Conservation (phyloP, 2,329 filamentous ascomycete genomes). For the Thelonectria rubi region DNA sequence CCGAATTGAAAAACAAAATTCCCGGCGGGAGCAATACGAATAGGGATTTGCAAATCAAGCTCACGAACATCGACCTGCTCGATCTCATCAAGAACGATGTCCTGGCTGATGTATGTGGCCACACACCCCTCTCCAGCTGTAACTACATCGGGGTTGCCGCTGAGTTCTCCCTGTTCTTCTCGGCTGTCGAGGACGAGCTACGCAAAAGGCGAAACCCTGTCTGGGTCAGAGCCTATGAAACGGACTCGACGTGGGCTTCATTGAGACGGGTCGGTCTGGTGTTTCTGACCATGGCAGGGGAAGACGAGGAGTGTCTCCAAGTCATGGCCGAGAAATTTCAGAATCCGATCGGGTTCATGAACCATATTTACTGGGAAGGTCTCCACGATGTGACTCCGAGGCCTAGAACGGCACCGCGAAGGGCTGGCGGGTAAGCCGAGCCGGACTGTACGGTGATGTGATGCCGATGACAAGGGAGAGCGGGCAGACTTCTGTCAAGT, state of each 20-base stretch:
- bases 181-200: slow-evolving; percentile 43
- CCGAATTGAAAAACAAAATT: not conserved
- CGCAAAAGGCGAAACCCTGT: slow-evolving; percentile 35
- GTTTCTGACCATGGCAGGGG: not conserved
- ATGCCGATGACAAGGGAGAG: not conserved
- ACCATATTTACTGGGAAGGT: slow-evolving; percentile 32
- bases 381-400: not conserved
- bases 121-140: slow-evolving; percentile 42
- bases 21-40: not conserved
- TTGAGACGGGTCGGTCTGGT: slow-evolving; percentile 17
- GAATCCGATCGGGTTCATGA: slow-evolving; percentile 8
- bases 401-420: not conserved
- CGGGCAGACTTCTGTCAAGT: too few relatives aligned
- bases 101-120: slow-evolving; percentile 18
- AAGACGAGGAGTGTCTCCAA: slow-evolving; percentile 22
- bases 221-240: slow-evolving; percentile 11
- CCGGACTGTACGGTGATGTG: not conserved
- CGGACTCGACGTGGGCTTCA: not conserved
- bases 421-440: not conserved
- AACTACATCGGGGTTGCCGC: slow-evolving; percentile 47
- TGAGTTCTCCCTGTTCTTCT: slow-evolving; percentile 39
- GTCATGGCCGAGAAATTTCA: slow-evolving; percentile 19
- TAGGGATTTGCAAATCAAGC: not conserved
- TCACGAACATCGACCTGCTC: slow-evolving; percentile 2
- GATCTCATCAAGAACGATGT: slow-evolving; percentile 10